These are phyloP conservation scores for Scortechinia acanthostroma DNA, from an alignment of 2,329 filamentous ascomycete species.

Conservation along the genomic window DNA sequence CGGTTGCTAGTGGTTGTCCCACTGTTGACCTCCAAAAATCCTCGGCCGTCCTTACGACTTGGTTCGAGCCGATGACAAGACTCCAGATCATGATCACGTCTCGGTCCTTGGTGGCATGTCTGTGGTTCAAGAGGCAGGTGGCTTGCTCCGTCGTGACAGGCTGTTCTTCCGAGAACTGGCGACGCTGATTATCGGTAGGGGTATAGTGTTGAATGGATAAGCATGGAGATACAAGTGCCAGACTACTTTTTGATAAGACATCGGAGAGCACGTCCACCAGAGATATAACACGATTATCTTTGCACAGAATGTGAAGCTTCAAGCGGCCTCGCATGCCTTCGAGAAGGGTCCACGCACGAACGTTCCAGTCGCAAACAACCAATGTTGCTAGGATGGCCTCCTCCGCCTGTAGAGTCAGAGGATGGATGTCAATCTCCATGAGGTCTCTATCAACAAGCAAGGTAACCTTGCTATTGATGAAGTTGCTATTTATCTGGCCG, in stretches of 20 bases:
- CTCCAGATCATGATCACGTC: constrained; percentile 6
- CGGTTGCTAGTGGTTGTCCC: too few relatives aligned
- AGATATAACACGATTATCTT: constrained; percentile 4
- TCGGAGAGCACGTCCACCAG: background rate
- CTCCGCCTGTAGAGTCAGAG: background rate
- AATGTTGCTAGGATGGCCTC: background rate
- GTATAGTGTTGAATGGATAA: background rate
- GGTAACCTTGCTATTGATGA: background rate
- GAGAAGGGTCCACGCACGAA: background rate
- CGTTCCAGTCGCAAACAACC: background rate
- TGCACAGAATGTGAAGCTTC: constrained; percentile 8
- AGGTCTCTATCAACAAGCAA: background rate
- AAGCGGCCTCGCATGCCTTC: constrained; percentile 7
- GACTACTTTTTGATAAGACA: background rate
- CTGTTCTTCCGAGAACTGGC: background rate
- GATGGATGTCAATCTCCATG: background rate
- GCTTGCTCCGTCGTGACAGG: constrained; percentile 7
- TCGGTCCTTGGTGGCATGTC: constrained; percentile 10
- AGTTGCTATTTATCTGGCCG: background rate
- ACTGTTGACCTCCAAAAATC: background rate
- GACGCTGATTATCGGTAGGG: background rate
- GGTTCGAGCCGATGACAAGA: background rate
- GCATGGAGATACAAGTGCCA: background rate
- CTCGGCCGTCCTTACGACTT: background rate
- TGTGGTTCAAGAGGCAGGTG: constrained; percentile 10